Evolutionary conservation across 2,329 filamentous ascomycete genomes (phyloP), one percentile per base, ranked within the genome.

Genomic region (Pyricularia sp.): DNA sequence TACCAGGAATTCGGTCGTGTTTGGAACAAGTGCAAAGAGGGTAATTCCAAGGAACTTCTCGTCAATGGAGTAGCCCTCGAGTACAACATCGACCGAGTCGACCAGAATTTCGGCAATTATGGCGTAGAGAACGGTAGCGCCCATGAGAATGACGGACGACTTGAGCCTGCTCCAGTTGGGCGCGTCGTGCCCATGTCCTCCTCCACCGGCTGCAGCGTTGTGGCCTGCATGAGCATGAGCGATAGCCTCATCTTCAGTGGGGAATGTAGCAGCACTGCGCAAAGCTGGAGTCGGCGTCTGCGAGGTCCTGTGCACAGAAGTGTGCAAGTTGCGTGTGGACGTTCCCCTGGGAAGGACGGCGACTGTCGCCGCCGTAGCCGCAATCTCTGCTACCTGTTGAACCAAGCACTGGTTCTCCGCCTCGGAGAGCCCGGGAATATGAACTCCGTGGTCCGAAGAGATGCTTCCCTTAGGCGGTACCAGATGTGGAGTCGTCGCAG

Each of bases 11-110:
- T 99, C 94, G 1, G 94, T 99, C 1, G 94, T 97, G 78, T 99
- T 99, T 13, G 94, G 94, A 8, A 99, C 96, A 68, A 99, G 81
- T 6, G 96, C 93, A 75, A 99, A 99, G 61, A 99, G 81, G 1
- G 94, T 97, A 69, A 99, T 96, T 61, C 94, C 94, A 65, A 99
- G 78, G 76, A 99, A 97, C 75, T 99, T 99, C 73, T 97, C 92
- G 73, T 97, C 93, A 70, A 99, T 91, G 63, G 92, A 87, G 64
- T 96, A 89, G 68, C 90, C 93, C 68, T 93, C 86, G 63, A 99
- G 78, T 7, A 99, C 93, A n/a, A 94, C 90, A 73, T 99, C 96
- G 1, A 99, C 96, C 0, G 93, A 97, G 74, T 96, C 91, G 57
- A 99, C 96, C 6, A 99, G 79, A 64, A 99, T 97, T 75, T 99